Conservation (phyloP, 2,329 filamentous ascomycete genomes). For the Rosellinia necatrix region DNA sequence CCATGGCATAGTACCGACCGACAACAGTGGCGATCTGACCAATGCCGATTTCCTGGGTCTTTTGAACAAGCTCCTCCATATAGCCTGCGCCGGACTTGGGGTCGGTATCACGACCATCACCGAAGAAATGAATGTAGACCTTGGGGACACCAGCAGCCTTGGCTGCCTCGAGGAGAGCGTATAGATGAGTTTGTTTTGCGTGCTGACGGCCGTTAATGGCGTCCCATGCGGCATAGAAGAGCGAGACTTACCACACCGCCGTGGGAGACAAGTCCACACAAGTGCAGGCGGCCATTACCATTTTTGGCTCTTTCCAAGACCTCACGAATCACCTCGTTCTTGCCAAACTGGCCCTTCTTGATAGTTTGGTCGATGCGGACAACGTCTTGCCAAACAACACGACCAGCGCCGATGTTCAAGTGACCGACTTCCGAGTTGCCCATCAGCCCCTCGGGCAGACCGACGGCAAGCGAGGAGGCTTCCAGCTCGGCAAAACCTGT, state of each 20-base stretch:
- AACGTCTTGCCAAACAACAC: conserved; percentile 98
- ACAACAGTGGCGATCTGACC: conserved; percentile 92
- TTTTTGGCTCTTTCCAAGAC: conserved; percentile 80
- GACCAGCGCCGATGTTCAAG: conserved; percentile 95
- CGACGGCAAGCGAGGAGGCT: conserved; percentile 93
- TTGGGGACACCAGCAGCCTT: conserved; percentile 86
- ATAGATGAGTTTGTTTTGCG: conserved; percentile 92
- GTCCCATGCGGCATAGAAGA: background rate
- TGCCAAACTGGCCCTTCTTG: conserved; percentile 80
- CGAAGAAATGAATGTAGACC: conserved; percentile 99
- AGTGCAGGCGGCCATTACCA: conserved; percentile 88
- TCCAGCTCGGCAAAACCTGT: conserved; percentile 92
- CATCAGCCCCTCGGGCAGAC: conserved; percentile 95
- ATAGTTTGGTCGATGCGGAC: conserved; percentile 94
- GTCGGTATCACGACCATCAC: conserved; percentile 95
- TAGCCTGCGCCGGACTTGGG: conserved; percentile 90
- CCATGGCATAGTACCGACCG: conserved; percentile 98
- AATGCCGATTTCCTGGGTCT: conserved; percentile 79
- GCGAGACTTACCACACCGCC: conserved; percentile 75
- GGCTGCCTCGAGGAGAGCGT: conserved; percentile 84
- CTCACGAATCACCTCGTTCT: conserved; percentile 75
- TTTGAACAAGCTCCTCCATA: conserved; percentile 83
- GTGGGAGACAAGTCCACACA: conserved; percentile 90
- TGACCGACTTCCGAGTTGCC: conserved; percentile 99
- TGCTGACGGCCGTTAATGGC: conserved; percentile 56